A percentile compares a stretch with the other conserved stretches of the same genome.
These are phyloP conservation scores for Poa pratensis DNA, from an alignment of 176 grass and related monocot species.

Conservation along the genomic window DNA sequence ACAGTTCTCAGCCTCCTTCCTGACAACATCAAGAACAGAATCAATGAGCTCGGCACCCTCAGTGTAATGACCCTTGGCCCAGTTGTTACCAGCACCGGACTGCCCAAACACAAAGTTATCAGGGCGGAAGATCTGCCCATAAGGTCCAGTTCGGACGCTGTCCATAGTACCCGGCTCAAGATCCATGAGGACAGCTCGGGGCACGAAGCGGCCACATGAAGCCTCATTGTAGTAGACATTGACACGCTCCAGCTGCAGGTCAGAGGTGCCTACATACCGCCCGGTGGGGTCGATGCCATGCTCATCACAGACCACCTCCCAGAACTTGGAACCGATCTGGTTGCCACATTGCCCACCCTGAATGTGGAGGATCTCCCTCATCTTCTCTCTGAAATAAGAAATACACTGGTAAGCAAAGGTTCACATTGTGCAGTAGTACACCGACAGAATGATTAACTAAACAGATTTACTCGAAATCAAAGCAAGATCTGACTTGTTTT, in stretches of 20 bases:
- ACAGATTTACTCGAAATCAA: background rate
- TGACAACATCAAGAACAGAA: constrained; percentile 73
- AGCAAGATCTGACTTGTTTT: background rate
- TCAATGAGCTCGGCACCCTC: constrained; percentile 86
- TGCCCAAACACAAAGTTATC: constrained; percentile 82
- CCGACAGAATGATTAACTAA: background rate
- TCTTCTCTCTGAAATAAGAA: constrained; percentile 40
- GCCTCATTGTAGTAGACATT: constrained; percentile 90
- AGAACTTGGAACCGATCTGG: constrained; percentile 82
- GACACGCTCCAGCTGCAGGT: constrained; percentile 78
- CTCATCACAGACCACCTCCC: constrained; percentile 81
- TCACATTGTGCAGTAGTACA: background rate
- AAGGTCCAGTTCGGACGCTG: constrained; percentile 68
- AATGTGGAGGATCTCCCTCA: constrained; percentile 82
- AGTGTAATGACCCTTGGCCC: constrained; percentile 72
- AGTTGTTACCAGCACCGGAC: constrained; percentile 78
- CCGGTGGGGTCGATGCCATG: constrained; percentile 73
- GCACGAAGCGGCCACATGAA: constrained; percentile 67
- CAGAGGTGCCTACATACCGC: constrained; percentile 50
- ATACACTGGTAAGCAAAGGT: background rate
- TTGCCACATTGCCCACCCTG: constrained; percentile 83
- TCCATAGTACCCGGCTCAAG: constrained; percentile 88
- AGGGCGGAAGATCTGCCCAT: constrained; percentile 75
- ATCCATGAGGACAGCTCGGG: constrained; percentile 80
- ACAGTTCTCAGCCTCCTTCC: constrained; percentile 82